phyloP scores from a whole-genome alignment of 257 asterid species.

The Thymus mandschuricus region DNA sequence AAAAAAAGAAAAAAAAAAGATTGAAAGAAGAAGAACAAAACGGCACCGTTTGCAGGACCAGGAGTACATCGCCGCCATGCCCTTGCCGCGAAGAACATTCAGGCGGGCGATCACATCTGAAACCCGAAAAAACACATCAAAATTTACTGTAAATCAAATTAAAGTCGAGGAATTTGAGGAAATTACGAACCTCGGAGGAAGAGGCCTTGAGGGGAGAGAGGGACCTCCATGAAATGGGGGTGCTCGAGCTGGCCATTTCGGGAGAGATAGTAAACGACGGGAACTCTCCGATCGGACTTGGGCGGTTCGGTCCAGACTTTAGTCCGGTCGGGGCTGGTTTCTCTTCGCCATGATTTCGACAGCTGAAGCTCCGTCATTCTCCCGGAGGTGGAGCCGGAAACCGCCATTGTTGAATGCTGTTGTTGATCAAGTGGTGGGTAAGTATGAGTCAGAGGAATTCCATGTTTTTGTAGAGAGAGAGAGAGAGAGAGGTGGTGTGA shows the following conservation, averaged over 20 bases:
- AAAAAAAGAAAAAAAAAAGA: too few species aligned
- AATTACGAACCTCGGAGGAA: conserved; percentile 55
- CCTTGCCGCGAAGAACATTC: conserved; percentile 78
- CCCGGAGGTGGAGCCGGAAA: conserved; percentile 42
- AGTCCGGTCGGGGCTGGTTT: conserved; percentile 66
- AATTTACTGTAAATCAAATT: too few species aligned
- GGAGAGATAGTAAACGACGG: conserved; percentile 75
- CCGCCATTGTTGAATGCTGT: conserved; percentile 42
- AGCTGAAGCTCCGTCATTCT: conserved; percentile 42
- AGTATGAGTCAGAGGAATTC: conserved; percentile 32
- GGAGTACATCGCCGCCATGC: conserved; percentile 76
- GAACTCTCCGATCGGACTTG: conserved; percentile 46
- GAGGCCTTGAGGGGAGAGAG: conserved; percentile 68
- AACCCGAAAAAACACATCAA: background rate
- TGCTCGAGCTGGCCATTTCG: conserved; percentile 88
- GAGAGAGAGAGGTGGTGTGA: conserved; percentile 22
- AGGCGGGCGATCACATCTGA: conserved; percentile 75
- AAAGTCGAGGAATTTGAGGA: too few species aligned
- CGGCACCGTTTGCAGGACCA: conserved; percentile 86
- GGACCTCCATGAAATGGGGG: conserved; percentile 96
- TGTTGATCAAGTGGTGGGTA: background rate
- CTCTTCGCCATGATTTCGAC: conserved; percentile 39
- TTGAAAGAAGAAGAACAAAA: background rate
- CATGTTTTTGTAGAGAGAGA: conserved; percentile 4
- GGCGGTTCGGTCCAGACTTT: conserved; percentile 66